Evolutionary conservation across 1,284 basidiomycete genomes (phyloP).

Genomic region (Melampsora abietis-canadensis): DNA sequence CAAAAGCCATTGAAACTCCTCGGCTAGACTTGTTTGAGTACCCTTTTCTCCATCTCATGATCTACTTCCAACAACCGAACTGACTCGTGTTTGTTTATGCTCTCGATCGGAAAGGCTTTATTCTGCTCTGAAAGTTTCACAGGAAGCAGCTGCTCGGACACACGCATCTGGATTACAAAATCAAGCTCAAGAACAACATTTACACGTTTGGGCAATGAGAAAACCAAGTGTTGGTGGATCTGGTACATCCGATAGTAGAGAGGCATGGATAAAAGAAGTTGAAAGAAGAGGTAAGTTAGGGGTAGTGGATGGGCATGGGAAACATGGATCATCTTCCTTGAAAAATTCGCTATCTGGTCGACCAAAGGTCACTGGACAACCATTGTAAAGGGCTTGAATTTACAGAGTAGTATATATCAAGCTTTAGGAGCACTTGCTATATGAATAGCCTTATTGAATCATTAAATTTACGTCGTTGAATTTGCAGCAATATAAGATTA

Average conservation of each 20-base stretch:
- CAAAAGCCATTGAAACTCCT: conserved; percentile 41
- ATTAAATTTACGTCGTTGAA: too few species aligned
- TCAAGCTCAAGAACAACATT: conserved; percentile 32
- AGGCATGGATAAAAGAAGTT: conserved; percentile 38
- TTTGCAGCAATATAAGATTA: too few species aligned
- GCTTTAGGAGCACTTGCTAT: too few species aligned
- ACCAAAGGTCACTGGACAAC: too few species aligned
- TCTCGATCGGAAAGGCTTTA: conserved; percentile 25
- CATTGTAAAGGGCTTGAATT: too few species aligned
- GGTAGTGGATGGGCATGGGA: neutral
- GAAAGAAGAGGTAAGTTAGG: conserved; percentile 19
- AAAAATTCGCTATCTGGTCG: too few species aligned
- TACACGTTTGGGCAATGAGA: conserved; percentile 41
- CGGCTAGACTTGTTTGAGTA: conserved; percentile 31
- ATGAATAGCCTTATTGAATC: too few species aligned
- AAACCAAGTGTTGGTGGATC: conserved; percentile 39
- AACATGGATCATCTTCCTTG: too few species aligned
- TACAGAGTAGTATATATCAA: too few species aligned
- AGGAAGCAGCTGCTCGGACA: conserved; percentile 28
- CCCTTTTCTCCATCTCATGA: too few species aligned
- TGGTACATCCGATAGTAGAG: conserved; percentile 26
- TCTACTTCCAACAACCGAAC: too few species aligned
- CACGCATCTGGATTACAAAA: conserved; percentile 21
- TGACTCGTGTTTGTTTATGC: neutral
- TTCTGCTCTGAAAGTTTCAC: conserved; percentile 34